Percentiles rank a stretch among this genome's conserved stretches.
These are phyloP conservation scores for Ettlia oleoabundans DNA, from an alignment of 139 green algal species.

Conservation along the genomic window DNA sequence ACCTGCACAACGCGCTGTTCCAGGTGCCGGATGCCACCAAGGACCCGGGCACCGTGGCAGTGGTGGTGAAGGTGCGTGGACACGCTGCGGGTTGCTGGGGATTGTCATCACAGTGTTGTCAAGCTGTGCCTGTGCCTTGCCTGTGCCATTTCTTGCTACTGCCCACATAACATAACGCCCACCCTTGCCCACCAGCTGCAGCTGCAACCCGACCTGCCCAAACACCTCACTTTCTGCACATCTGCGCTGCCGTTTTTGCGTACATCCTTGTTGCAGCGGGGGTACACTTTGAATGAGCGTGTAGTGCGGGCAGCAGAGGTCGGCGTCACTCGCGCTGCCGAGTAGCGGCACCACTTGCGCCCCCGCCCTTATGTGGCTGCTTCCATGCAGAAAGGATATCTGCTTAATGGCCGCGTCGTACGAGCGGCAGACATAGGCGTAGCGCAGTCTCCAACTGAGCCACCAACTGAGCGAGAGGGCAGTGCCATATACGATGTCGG, in stretches of 20 bases:
- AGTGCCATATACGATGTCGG: background rate
- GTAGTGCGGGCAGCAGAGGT: constrained; percentile 88
- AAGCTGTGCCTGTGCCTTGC: background rate
- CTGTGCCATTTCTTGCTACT: background rate
- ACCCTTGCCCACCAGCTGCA: too few species aligned
- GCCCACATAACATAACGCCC: background rate
- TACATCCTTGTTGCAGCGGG: constrained; percentile 2
- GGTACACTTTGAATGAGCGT: constrained; percentile 86
- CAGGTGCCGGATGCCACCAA: constrained; percentile 83
- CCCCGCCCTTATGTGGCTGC: background rate
- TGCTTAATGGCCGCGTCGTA: constrained; percentile 79
- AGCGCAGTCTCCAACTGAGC: too few species aligned
- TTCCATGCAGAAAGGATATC: constrained; percentile 68
- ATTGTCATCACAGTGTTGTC: background rate
- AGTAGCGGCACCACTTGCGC: too few species aligned
- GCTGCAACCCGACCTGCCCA: too few species aligned
- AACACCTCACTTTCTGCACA: too few species aligned
- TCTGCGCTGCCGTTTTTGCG: too few species aligned
- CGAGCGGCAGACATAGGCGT: constrained; percentile 87
- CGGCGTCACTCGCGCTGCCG: constrained; percentile 63
- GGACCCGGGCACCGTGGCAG: constrained; percentile 77
- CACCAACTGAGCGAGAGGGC: background rate
- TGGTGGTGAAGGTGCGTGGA: constrained; percentile 79
- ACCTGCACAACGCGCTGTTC: constrained; percentile 93
- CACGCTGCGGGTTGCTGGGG: background rate